These are phyloP conservation scores for Podaxis sp. DNA, from an alignment of 768 basidiomycete species.

Conservation along the genomic window DNA sequence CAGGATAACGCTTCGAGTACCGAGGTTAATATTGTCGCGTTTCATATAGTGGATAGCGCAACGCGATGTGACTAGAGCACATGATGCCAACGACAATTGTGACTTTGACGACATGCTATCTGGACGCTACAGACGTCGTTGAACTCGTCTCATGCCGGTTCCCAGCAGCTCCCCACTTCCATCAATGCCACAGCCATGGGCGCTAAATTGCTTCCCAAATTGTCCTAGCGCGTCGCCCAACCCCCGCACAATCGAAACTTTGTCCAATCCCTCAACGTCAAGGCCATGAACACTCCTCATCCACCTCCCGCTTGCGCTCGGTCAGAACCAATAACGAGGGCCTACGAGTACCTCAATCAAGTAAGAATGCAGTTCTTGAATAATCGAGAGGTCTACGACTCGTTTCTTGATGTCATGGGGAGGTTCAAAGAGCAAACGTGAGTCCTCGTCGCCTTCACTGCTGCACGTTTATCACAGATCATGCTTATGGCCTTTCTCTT, in stretches of 20 bases:
- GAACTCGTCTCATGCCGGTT: neutral
- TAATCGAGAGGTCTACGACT: conserved; percentile 13
- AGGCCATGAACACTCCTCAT: conserved; percentile 10
- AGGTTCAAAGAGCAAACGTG: conserved; percentile 15
- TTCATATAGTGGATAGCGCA: neutral
- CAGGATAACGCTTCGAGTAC: neutral
- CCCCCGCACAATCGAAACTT: conserved; percentile 3
- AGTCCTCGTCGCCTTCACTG: neutral
- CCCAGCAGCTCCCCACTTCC: neutral
- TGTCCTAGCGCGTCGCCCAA: conserved; percentile 3
- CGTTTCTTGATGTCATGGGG: conserved; percentile 14
- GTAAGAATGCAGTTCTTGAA: conserved; percentile 14
- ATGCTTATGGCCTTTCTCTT: neutral
- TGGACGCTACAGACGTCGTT: neutral
- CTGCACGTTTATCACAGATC: neutral
- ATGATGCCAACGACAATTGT: conserved; percentile 9
- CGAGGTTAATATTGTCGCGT: neutral
- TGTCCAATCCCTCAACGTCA: conserved; percentile 2
- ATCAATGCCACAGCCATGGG: conserved; percentile 6
- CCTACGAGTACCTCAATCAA: conserved; percentile 14
- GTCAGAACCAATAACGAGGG: conserved; percentile 4
- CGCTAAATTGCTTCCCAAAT: conserved; percentile 12
- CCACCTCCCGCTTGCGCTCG: neutral
- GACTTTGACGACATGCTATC: neutral
- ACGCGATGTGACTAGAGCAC: conserved; percentile 13